phyloP scores from a whole-genome alignment of 2,329 filamentous ascomycete species.

The Chalaropsis thielavioides region DNA sequence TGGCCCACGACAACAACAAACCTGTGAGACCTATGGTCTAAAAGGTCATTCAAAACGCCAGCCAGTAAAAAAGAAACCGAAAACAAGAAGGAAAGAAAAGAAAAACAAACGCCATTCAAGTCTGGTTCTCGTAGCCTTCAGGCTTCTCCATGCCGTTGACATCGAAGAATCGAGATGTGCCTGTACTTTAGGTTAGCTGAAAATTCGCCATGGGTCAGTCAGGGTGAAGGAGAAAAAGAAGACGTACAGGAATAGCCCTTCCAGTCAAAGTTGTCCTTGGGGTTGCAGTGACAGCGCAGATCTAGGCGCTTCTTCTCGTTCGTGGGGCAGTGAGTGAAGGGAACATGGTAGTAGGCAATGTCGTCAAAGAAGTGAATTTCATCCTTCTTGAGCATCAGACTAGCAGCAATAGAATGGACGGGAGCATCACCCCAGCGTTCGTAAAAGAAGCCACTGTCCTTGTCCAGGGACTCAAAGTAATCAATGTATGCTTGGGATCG shows the following conservation, averaged over 20 bases:
- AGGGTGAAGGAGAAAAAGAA: constrained; percentile 14
- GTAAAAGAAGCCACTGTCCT: constrained; percentile 95
- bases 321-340: constrained; percentile 94
- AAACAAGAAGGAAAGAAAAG: constrained; percentile 12
- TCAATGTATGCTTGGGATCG: constrained; percentile 78
- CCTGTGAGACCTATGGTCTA: neutral
- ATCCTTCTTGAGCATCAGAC: constrained; percentile 74
- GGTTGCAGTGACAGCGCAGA: constrained; percentile 87
- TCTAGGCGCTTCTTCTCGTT: constrained; percentile 71
- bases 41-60: constrained; percentile 12
- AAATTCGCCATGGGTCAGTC: constrained; percentile 8
- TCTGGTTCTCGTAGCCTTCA: constrained; percentile 64
- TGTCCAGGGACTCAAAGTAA: constrained; percentile 77
- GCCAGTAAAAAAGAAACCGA: constrained; percentile 5
- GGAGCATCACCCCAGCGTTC: constrained; percentile 97
- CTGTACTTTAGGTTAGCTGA: constrained; percentile 19
- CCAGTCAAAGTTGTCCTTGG: constrained; percentile 98
- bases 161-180: constrained; percentile 71
- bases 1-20: neutral
- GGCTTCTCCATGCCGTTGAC: constrained; percentile 70
- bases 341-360: constrained; percentile 95
- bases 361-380: constrained; percentile 98
- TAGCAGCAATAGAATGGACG: constrained; percentile 92
- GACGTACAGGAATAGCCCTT: constrained; percentile 89
- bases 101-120: constrained; percentile 24